phyloP scores from a whole-genome alignment of 352 stramenopile species.

The Phytophthora uliginosa region DNA sequence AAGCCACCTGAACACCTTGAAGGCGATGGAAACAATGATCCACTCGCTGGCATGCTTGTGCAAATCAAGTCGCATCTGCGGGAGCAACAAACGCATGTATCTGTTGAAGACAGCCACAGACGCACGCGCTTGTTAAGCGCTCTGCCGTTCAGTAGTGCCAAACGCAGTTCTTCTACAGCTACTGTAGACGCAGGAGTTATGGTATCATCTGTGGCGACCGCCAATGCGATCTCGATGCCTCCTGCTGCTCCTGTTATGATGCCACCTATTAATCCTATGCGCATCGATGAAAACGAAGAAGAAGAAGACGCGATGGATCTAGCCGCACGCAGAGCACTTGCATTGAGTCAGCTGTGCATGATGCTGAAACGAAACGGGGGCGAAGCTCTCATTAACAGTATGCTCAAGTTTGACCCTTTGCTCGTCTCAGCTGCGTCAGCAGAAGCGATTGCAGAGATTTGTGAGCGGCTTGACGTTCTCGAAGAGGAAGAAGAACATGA shows the following conservation, averaged over 20 bases:
- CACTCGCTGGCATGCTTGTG: constrained; percentile 51
- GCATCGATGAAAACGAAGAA: constrained; percentile 17
- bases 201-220: neutral
- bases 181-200: constrained; percentile 1
- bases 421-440: constrained; percentile 45
- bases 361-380: constrained; percentile 59
- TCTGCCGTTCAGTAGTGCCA: constrained; percentile 18
- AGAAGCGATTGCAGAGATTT: constrained; percentile 54
- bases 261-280: neutral
- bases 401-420: constrained; percentile 72
- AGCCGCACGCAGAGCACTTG: constrained; percentile 19
- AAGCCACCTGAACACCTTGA: constrained; percentile 36
- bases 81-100: constrained; percentile 18
- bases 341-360: constrained; percentile 49
- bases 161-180: constrained; percentile 6
- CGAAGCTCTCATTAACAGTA: constrained; percentile 57
- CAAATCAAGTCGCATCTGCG: constrained; percentile 64
- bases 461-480: constrained; percentile 29
- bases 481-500: constrained; percentile 42
- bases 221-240: constrained; percentile 9
- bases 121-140: constrained; percentile 22
- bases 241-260: constrained; percentile 25
- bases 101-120: constrained; percentile 4
- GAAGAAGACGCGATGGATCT: constrained; percentile 11
- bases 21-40: constrained; percentile 36